A percentile compares a stretch with the other conserved stretches of the same genome.
Conservation (phyloP, 441 rosid species). For the Daphne laureola region DNA sequence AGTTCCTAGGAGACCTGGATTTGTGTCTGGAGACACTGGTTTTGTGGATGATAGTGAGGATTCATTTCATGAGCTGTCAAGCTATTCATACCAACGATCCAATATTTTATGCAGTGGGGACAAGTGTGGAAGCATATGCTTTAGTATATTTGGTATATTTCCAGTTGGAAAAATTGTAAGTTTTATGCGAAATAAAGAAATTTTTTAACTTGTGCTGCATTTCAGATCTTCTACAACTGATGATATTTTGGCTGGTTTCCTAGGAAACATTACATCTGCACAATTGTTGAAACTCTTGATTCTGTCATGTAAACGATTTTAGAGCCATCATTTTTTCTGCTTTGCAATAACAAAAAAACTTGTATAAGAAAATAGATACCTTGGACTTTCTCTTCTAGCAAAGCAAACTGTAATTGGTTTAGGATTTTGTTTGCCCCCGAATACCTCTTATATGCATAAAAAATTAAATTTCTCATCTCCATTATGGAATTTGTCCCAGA, state of each 20-base stretch:
- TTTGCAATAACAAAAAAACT: no score
- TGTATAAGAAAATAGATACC: no score
- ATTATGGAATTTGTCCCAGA: constrained; percentile 33
- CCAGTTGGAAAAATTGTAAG: constrained; percentile 83
- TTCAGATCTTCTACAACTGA: no score
- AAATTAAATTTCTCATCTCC: not conserved
- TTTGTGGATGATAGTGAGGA: constrained; percentile 77
- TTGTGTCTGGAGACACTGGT: constrained; percentile 64
- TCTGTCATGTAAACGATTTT: constrained; percentile 11
- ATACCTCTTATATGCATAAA: constrained; percentile 12
- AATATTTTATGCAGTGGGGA: constrained; percentile 82
- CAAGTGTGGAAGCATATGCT: constrained; percentile 69
- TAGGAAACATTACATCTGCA: no score
- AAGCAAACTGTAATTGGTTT: no score
- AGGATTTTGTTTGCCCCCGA: constrained; percentile 13
- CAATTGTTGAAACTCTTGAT: not conserved
- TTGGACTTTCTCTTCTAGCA: no score
- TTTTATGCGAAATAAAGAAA: constrained; percentile 1
- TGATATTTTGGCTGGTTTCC: no score
- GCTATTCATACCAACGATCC: constrained; percentile 60
- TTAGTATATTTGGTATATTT: constrained; percentile 84
- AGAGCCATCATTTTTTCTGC: not conserved
- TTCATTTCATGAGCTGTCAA: constrained; percentile 70
- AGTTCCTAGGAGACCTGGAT: constrained; percentile 60
- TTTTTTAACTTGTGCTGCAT: no score